Conservation (phyloP, 371 early-diverging fungal species). For the Lichtheimia hyalospora region DNA sequence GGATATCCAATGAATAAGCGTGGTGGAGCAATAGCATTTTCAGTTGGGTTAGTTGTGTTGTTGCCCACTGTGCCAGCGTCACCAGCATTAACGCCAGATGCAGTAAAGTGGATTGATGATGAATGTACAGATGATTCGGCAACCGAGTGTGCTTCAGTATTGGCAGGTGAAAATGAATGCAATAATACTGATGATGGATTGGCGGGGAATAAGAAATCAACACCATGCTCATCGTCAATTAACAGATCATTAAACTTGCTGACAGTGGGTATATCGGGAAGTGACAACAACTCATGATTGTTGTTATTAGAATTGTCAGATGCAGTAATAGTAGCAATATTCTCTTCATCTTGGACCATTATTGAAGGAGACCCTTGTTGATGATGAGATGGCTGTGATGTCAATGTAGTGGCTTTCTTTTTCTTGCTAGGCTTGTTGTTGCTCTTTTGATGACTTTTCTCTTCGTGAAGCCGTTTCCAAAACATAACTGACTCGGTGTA, state of each 20-base stretch:
- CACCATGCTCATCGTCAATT: conserved; percentile 20
- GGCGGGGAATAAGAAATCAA: conserved; percentile 20
- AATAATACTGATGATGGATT: conserved; percentile 18
- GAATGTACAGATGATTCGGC: conserved; percentile 15
- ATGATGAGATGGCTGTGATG: background rate
- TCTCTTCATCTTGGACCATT: no score
- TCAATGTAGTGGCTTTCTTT: conserved; percentile 5
- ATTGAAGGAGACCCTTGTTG: background rate
- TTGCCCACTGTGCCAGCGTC: background rate
- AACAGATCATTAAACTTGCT: conserved; percentile 41
- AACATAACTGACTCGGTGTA: conserved; percentile 47
- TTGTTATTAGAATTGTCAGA: background rate
- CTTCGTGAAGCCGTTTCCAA: conserved; percentile 32
- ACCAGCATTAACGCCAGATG: background rate
- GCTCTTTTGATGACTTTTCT: conserved; percentile 17
- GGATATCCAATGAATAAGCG: conserved; percentile 46
- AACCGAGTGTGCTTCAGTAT: background rate
- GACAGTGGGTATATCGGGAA: conserved; percentile 40
- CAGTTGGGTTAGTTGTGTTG: background rate
- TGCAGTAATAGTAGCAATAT: background rate
- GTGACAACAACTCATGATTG: background rate
- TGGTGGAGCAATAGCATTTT: conserved; percentile 21
- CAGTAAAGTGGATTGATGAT: background rate
- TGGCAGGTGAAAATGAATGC: conserved; percentile 12
- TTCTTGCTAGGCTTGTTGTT: background rate